Conservation (phyloP, 1,139 yeast genomes). For the Debaryomyces psychrophilus region DNA sequence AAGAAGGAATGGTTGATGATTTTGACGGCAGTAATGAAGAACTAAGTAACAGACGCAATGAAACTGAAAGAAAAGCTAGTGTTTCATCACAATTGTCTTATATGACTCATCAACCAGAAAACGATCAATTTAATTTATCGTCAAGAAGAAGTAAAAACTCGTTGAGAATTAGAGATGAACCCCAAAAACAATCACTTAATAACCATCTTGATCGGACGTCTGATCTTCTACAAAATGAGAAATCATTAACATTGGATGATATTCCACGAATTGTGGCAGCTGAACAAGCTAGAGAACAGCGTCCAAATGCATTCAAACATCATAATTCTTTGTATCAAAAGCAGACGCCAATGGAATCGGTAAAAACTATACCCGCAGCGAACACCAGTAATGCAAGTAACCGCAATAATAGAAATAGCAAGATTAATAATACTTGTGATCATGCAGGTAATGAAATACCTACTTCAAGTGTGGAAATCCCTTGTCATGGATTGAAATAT, state of each 20-base stretch:
- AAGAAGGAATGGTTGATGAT: slow-evolving; percentile 18
- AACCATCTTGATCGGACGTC: slow-evolving; percentile 57
- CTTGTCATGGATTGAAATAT: slow-evolving; percentile 40
- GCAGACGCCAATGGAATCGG: slow-evolving; percentile 40
- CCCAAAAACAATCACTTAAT: slow-evolving; percentile 35
- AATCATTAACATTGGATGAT: slow-evolving; percentile 89
- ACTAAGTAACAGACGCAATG: not conserved
- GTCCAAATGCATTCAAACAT: slow-evolving; percentile 83
- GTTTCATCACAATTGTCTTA: slow-evolving; percentile 26
- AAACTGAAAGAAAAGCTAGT: slow-evolving; percentile 14
- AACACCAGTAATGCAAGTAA: slow-evolving; percentile 16
- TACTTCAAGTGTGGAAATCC: slow-evolving; percentile 4
- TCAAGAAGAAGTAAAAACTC: slow-evolving; percentile 25
- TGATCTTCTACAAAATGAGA: slow-evolving; percentile 74
- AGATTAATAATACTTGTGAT: slow-evolving; percentile 5
- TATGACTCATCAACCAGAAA: slow-evolving; percentile 29
- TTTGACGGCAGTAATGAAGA: slow-evolving; percentile 13
- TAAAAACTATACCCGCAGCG: slow-evolving; percentile 27
- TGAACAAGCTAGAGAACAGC: slow-evolving; percentile 90
- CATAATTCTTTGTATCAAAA: slow-evolving; percentile 53
- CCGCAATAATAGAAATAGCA: not conserved
- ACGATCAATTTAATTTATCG: slow-evolving; percentile 38
- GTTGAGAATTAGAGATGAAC: slow-evolving; percentile 51
- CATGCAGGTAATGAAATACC: slow-evolving; percentile 10
- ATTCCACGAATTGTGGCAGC: slow-evolving; percentile 97